phyloP scores from a whole-genome alignment of 1,284 basidiomycete genomes.

The Ceratobasidium sp. region DNA sequence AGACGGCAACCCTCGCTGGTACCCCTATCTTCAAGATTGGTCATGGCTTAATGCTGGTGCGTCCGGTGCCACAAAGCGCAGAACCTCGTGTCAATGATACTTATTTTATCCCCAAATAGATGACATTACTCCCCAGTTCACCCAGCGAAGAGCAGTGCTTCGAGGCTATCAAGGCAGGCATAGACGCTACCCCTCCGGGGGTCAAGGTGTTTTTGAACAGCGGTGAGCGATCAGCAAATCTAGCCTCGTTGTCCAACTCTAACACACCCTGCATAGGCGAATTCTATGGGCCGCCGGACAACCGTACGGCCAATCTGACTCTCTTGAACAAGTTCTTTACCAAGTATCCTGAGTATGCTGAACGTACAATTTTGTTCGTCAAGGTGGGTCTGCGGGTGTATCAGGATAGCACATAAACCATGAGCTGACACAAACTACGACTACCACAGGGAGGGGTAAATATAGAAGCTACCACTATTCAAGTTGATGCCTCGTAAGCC shows the following conservation, averaged over 20 bases:
- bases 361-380: slow-evolving; percentile 48
- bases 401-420: background rate
- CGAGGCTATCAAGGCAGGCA: slow-evolving; percentile 47
- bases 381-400: slow-evolving; percentile 39
- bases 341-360: slow-evolving; percentile 50
- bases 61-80: background rate
- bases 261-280: slow-evolving; percentile 30
- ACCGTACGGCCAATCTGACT: slow-evolving; percentile 45
- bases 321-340: slow-evolving; percentile 48
- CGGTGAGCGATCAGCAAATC: slow-evolving; percentile 20
- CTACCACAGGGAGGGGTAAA: slow-evolving; percentile 6
- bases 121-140: slow-evolving; percentile 46
- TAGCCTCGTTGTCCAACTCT: background rate
- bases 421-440: too few species aligned
- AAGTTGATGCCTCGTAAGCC: slow-evolving; percentile 29
- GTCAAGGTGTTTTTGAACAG: slow-evolving; percentile 48
- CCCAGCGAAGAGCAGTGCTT: slow-evolving; percentile 49
- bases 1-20: slow-evolving; percentile 34
- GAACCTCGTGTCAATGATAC: background rate
- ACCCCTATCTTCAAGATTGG: slow-evolving; percentile 44
- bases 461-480: background rate
- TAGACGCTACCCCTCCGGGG: slow-evolving; percentile 41
- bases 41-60: slow-evolving; percentile 45
- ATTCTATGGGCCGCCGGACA: slow-evolving; percentile 47
- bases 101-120: slow-evolving; percentile 5